These are phyloP conservation scores for Neurospora sp. DNA, from an alignment of 495 filamentous ascomycete genomes.

Conservation along the genomic window DNA sequence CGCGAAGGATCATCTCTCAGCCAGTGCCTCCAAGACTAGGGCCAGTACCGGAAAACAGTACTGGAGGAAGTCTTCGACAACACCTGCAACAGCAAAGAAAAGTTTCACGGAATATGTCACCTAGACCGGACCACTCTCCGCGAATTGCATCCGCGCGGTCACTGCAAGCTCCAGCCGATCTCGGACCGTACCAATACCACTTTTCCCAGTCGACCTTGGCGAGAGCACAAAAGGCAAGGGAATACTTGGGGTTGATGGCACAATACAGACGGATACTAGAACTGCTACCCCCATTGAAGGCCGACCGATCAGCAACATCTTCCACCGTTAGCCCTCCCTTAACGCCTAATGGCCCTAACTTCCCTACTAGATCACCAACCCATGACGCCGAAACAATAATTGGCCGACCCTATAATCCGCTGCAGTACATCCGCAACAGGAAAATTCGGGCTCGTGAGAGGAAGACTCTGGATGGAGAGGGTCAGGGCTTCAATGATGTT, in stretches of 20 bases:
- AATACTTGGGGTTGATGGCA: slow-evolving; percentile 65
- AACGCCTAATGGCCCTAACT: slow-evolving; percentile 19
- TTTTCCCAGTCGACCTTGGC: slow-evolving; percentile 69
- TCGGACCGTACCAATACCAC: slow-evolving; percentile 42
- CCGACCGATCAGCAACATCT: slow-evolving; percentile 17
- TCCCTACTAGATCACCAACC: slow-evolving; percentile 4
- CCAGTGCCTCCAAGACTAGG: slow-evolving; percentile 38
- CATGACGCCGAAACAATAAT: slow-evolving; percentile 17
- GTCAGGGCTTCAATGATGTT: slow-evolving; percentile 68
- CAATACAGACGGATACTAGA: slow-evolving; percentile 73
- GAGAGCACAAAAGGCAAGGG: slow-evolving; percentile 67
- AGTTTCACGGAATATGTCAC: slow-evolving; percentile 48
- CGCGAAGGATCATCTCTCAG: slow-evolving; percentile 41
- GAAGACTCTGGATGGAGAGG: slow-evolving; percentile 55
- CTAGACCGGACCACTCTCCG: slow-evolving; percentile 36
- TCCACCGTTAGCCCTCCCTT: slow-evolving; percentile 19
- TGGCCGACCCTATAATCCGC: slow-evolving; percentile 68
- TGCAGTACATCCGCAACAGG: slow-evolving; percentile 80
- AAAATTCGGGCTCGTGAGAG: slow-evolving; percentile 67
- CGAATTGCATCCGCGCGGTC: slow-evolving; percentile 26
- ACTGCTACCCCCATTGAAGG: slow-evolving; percentile 60
- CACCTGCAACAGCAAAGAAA: slow-evolving; percentile 57
- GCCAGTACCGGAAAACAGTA: slow-evolving; percentile 29
- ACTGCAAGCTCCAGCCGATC: slow-evolving; percentile 33
- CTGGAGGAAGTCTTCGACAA: slow-evolving; percentile 49